phyloP scores from a whole-genome alignment of 129 eudicot species.

The Pseudognaphalium luteoalbum region DNA sequence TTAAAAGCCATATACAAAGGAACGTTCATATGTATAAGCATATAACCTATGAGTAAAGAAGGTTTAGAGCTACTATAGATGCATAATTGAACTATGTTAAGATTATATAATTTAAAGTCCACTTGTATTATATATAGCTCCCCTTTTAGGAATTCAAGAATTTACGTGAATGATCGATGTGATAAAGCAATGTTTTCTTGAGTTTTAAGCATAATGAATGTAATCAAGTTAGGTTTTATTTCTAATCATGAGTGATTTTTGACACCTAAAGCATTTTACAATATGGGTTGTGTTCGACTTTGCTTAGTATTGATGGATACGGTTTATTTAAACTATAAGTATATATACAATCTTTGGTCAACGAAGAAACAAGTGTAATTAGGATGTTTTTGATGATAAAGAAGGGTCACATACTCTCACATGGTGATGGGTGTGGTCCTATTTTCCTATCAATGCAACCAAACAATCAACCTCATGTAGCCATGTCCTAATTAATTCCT shows the following conservation, averaged over 20 bases:
- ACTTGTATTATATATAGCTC: background rate
- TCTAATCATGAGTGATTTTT: background rate
- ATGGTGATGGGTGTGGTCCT: conserved; percentile 30
- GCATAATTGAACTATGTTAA: too few species aligned
- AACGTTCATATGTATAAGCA: too few species aligned
- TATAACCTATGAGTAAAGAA: too few species aligned
- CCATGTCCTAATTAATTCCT: background rate
- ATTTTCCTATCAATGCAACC: conserved; percentile 2
- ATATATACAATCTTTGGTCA: background rate
- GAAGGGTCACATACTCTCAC: conserved; percentile 13
- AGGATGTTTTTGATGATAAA: conserved; percentile 15
- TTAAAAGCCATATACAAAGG: too few species aligned
- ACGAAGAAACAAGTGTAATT: background rate
- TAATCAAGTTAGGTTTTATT: background rate
- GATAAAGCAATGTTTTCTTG: background rate
- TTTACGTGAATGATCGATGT: background rate
- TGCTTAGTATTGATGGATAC: background rate
- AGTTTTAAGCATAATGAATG: background rate
- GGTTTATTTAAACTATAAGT: background rate
- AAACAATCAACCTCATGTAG: background rate
- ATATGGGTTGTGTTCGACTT: background rate
- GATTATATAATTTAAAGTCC: too few species aligned
- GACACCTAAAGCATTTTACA: background rate
- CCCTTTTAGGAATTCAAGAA: background rate
- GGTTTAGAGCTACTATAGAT: too few species aligned